Percentiles rank a stretch among this genome's conserved stretches.
These are phyloP conservation scores for Graphilbum sp. DNA, from an alignment of 2,329 filamentous ascomycete species.

Conservation along the genomic window DNA sequence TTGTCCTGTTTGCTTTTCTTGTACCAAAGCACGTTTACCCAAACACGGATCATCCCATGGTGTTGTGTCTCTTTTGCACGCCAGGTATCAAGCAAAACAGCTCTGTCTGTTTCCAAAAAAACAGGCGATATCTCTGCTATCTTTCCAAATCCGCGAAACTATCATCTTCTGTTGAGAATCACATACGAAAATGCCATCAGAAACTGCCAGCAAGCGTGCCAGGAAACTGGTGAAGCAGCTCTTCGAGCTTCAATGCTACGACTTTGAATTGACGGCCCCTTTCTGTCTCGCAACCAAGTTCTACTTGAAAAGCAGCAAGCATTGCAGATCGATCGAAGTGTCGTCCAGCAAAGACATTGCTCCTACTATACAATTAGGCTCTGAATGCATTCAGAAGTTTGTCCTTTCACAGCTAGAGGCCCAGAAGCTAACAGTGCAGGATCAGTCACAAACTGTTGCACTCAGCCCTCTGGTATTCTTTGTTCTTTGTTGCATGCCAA, in stretches of 20 bases:
- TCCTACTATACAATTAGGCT: neutral
- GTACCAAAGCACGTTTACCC: too few species aligned
- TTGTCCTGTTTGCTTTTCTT: too few species aligned
- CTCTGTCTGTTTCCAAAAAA: too few species aligned
- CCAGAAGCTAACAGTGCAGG: constrained; percentile 8
- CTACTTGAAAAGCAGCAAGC: constrained; percentile 4
- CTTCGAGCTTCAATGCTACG: constrained; percentile 5
- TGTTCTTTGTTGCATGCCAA: constrained; percentile 7
- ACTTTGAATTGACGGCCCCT: constrained; percentile 7
- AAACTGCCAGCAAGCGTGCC: constrained; percentile 4
- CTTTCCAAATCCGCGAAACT: too few species aligned
- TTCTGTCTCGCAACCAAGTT: constrained; percentile 6
- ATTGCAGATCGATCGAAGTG: constrained; percentile 3
- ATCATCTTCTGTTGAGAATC: too few species aligned
- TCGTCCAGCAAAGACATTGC: neutral
- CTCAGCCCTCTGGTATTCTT: constrained; percentile 8
- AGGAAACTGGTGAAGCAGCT: constrained; percentile 6
- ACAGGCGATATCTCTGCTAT: too few species aligned
- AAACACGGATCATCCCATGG: too few species aligned
- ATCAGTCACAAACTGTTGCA: neutral
- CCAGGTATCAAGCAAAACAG: too few species aligned
- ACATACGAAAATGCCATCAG: constrained; percentile 3
- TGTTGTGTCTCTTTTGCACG: too few species aligned
- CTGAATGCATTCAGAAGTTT: constrained; percentile 4
- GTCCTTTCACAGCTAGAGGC: constrained; percentile 8